Percentiles rank a stretch among this genome's conserved stretches.
phyloP scores from a whole-genome alignment of 805 yeast genomes.

The Komagataella mondaviorum region DNA sequence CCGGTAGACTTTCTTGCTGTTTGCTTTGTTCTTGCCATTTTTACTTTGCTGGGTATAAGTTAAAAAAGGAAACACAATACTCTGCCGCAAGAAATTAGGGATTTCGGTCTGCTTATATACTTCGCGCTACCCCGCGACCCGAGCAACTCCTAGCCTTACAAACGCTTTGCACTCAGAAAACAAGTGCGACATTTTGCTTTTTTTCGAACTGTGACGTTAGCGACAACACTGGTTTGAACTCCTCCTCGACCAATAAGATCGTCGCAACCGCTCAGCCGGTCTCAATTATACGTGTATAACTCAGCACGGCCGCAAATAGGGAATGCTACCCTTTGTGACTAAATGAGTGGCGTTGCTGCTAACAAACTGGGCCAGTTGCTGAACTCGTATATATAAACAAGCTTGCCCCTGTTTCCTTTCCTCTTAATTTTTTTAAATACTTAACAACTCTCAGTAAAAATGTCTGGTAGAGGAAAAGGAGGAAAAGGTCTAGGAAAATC shows the following conservation, averaged over 20 bases:
- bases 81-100: neutral
- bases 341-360: neutral
- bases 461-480: constrained; percentile 99
- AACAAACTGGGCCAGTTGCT: neutral
- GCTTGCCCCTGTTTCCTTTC: neutral
- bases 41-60: constrained; percentile 9
- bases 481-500: constrained; percentile 99
- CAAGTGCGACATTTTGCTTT: neutral
- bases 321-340: neutral
- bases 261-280: neutral
- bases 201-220: neutral
- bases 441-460: constrained; percentile 21
- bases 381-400: neutral
- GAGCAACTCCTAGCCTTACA: neutral
- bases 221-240: neutral
- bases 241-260: neutral
- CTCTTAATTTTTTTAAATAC: constrained; percentile 7
- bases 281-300: neutral
- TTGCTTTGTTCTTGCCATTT: constrained; percentile 89
- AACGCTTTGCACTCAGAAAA: neutral
- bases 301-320: neutral
- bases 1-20: constrained; percentile 92
- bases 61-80: neutral
- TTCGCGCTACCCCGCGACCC: neutral
- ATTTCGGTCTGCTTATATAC: neutral